phyloP scores from a whole-genome alignment of 179 eudicot species.

The Vitellaria paradoxa region DNA sequence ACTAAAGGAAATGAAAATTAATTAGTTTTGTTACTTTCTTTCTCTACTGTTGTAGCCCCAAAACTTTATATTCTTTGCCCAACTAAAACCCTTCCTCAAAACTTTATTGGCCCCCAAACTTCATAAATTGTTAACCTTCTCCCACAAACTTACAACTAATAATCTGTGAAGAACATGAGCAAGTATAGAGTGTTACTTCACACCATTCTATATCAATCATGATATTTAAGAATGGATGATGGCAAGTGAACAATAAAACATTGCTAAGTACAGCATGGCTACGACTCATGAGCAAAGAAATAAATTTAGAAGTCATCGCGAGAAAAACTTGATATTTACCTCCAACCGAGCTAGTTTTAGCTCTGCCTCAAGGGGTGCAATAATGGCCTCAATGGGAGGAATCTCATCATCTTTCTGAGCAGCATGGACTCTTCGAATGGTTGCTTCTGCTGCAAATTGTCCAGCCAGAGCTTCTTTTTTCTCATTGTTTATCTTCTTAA shows the following conservation, averaged over 20 bases:
- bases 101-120: background rate
- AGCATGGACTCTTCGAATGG: conserved; percentile 72
- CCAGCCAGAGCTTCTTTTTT: conserved; percentile 59
- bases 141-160: background rate
- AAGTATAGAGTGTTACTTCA: background rate
- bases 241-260: background rate
- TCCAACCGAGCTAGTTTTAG: conserved; percentile 52
- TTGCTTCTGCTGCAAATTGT: conserved; percentile 79
- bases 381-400: conserved; percentile 73
- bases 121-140: background rate
- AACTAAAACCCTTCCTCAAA: background rate
- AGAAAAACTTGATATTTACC: conserved; percentile 29
- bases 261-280: background rate
- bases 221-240: background rate
- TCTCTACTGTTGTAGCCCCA: background rate
- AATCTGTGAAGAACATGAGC: background rate
- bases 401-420: conserved; percentile 68
- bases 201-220: background rate
- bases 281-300: conserved; percentile 4
- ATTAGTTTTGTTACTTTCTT: background rate
- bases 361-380: conserved; percentile 71
- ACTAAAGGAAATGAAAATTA: background rate
- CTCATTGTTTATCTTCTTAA: conserved; percentile 59
- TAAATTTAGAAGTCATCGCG: background rate
- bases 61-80: background rate